Percentiles rank a stretch among this genome's conserved stretches.
phyloP scores from a whole-genome alignment of 441 rosid genomes.

The Iberis amara region DNA sequence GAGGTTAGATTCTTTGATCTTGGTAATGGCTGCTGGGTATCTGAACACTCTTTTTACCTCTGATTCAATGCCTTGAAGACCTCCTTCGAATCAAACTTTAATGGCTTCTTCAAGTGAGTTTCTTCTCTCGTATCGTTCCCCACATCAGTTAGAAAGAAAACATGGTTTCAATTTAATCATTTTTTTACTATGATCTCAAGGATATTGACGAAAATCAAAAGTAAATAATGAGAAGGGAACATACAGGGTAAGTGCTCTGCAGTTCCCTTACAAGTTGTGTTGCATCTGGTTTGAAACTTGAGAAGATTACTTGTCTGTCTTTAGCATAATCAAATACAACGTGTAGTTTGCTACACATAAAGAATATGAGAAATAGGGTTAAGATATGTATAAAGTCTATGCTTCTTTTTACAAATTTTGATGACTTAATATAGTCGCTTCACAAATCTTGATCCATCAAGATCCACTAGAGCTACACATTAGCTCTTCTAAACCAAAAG shows the following conservation, averaged over 20 bases:
- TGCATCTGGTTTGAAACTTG: constrained; percentile 87
- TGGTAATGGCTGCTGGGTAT: constrained; percentile 61
- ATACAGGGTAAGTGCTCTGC: constrained; percentile 69
- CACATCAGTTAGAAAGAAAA: constrained; percentile 73
- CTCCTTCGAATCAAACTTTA: constrained; percentile 65
- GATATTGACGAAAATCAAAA: neutral
- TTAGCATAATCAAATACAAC: constrained; percentile 54
- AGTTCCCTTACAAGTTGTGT: constrained; percentile 63
- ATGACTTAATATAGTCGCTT: too few species aligned
- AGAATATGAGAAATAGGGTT: too few species aligned
- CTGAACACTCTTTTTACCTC: constrained; percentile 75
- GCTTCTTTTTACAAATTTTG: too few species aligned
- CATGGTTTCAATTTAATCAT: constrained; percentile 30
- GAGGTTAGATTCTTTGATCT: constrained; percentile 76
- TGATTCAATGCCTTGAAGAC: constrained; percentile 77
- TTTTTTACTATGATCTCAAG: too few species aligned
- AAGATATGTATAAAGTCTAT: too few species aligned
- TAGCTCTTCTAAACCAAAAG: too few species aligned
- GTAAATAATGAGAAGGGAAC: constrained; percentile 13
- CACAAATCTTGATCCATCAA: too few species aligned
- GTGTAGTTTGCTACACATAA: constrained; percentile 25
- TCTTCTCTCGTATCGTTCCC: constrained; percentile 57
- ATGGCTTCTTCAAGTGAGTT: constrained; percentile 82
- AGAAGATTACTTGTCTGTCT: constrained; percentile 69
- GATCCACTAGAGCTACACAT: too few species aligned